Conservation (phyloP, 1,284 basidiomycete species). For the Boletus mariae region DNA sequence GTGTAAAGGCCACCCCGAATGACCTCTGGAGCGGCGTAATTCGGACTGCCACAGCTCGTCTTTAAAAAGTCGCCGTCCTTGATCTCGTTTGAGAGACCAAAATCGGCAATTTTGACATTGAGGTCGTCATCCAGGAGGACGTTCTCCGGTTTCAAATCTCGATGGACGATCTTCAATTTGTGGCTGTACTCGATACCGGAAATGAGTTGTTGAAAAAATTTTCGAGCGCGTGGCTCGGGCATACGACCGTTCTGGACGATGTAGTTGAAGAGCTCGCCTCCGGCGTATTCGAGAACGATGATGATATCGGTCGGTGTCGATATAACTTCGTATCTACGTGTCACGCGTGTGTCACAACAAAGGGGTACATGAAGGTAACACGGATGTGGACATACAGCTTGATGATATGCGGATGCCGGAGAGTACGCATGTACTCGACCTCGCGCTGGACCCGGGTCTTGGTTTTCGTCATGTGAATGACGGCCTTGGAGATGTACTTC, state of each 20-base stretch:
- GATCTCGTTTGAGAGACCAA: conserved; percentile 92
- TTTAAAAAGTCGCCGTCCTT: conserved; percentile 92
- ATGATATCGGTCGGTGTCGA: conserved; percentile 92
- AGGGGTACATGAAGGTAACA: not conserved
- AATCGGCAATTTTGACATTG: conserved; percentile 95
- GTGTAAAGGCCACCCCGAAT: conserved; percentile 91
- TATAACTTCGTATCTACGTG: conserved; percentile 86
- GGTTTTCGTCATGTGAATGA: conserved; percentile 89
- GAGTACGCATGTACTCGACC: conserved; percentile 90
- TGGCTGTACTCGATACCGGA: conserved; percentile 95
- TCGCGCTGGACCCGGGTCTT: conserved; percentile 91
- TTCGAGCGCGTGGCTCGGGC: conserved; percentile 78
- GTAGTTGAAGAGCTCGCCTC: conserved; percentile 94
- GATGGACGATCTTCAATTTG: conserved; percentile 90
- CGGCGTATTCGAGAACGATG: conserved; percentile 92
- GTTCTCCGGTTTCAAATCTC: conserved; percentile 95
- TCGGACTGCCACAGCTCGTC: conserved; percentile 93
- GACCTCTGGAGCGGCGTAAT: conserved; percentile 95
- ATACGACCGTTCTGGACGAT: conserved; percentile 88
- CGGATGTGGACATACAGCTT: conserved; percentile 67
- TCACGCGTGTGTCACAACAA: conserved; percentile 10
- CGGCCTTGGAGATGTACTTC: conserved; percentile 96
- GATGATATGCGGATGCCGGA: conserved; percentile 93
- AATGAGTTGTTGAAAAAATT: conserved; percentile 96
- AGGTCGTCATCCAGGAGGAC: conserved; percentile 73